Evolutionary conservation across 2,329 filamentous ascomycete genomes (phyloP).

Genomic region (Aspergillus caelatus): DNA sequence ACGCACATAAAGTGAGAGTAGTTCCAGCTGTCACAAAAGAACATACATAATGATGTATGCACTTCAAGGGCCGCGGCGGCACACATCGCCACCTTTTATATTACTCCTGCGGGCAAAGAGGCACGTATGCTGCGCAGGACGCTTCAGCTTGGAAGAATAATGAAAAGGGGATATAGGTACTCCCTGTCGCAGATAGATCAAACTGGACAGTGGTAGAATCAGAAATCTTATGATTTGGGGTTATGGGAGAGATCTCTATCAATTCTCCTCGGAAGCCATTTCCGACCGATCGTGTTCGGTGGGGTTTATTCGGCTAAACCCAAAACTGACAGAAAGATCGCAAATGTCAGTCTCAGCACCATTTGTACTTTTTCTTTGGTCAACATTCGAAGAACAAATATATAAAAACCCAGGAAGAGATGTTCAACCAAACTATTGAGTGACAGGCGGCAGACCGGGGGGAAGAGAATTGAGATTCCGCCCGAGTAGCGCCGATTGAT

Average conservation of each 20-base stretch:
- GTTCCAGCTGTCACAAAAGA: background rate
- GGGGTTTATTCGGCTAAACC: background rate
- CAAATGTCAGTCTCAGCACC: background rate
- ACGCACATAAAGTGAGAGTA: background rate
- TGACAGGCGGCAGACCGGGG: background rate
- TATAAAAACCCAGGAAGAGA: background rate
- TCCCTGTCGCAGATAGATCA: background rate
- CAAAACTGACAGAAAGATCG: background rate
- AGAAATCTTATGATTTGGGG: background rate
- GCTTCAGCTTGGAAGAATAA: background rate
- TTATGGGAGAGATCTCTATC: background rate
- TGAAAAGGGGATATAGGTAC: background rate
- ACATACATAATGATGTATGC: background rate
- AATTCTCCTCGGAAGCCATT: slow-evolving; percentile 5
- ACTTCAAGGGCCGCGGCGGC: background rate
- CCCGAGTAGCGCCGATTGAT: background rate
- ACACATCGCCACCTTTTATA: background rate
- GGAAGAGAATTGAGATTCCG: slow-evolving; percentile 1
- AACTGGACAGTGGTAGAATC: background rate
- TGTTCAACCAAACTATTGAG: background rate
- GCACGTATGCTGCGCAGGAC: background rate
- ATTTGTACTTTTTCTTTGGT: background rate
- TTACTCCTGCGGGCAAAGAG: background rate
- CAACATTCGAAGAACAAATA: background rate
- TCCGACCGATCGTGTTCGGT: background rate